Evolutionary conservation across 2,329 filamentous ascomycete genomes (phyloP).

Genomic region (Tolypocladium guangdongense): DNA sequence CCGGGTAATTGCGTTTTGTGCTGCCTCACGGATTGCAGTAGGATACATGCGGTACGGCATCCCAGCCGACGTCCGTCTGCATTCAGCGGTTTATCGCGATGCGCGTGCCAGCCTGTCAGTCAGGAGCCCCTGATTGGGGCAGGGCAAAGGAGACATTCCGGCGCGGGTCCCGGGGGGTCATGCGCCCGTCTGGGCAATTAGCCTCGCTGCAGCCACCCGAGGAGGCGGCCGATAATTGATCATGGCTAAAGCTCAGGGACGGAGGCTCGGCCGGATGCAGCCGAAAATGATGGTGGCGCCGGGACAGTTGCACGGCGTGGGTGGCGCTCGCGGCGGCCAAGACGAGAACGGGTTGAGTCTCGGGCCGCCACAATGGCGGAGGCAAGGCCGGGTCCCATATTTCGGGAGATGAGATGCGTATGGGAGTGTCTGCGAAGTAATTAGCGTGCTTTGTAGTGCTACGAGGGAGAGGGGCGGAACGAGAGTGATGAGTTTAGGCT

Average conservation of each 20-base stretch:
- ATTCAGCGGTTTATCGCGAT: no score
- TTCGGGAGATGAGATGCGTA: neutral
- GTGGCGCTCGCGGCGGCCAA: neutral
- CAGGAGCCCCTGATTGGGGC: no score
- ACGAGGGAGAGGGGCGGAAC: neutral
- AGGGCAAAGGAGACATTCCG: neutral
- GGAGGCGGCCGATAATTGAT: neutral
- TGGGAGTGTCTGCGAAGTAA: neutral
- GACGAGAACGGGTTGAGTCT: neutral
- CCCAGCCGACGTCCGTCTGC: no score
- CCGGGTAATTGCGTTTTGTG: no score
- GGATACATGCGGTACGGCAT: no score
- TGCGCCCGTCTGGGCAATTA: neutral
- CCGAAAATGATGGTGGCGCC: neutral
- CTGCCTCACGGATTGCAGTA: no score
- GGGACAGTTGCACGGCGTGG: neutral
- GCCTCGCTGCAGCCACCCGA: neutral
- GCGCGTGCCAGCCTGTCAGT: neutral
- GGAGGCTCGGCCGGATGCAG: neutral
- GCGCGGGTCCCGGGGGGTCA: neutral
- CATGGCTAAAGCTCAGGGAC: no score
- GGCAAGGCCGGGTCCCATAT: neutral
- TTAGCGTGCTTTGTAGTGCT: no score
- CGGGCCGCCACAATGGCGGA: neutral
- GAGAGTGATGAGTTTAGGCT: no score